A percentile compares a stretch with the other conserved stretches of the same genome.
Evolutionary conservation across 306 rosid genomes (phyloP).

Genomic region (Quercus cerris): DNA sequence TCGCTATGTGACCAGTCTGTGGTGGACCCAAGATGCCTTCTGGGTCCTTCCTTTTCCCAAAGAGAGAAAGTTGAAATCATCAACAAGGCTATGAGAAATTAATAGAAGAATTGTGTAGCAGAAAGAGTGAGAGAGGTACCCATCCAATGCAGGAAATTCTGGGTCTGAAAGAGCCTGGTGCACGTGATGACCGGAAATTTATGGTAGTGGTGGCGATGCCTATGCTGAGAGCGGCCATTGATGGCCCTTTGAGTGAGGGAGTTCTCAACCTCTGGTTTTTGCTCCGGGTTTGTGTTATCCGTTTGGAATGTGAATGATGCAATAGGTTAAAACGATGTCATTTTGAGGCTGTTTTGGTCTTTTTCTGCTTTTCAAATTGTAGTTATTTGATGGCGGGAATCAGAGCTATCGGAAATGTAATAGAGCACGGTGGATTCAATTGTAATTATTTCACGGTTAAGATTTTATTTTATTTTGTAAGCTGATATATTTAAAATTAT

Average conservation of each 20-base stretch:
- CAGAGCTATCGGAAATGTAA: background rate
- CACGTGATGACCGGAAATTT: constrained; percentile 9
- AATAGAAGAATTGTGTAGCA: background rate
- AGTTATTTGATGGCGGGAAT: background rate
- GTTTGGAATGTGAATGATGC: background rate
- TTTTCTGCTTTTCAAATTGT: background rate
- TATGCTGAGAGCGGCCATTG: constrained; percentile 69
- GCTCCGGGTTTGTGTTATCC: constrained; percentile 28
- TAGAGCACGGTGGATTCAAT: too few species aligned
- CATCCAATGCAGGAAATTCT: constrained; percentile 55
- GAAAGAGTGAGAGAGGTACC: constrained; percentile 40
- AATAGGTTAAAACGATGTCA: background rate
- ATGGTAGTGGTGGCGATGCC: constrained; percentile 47
- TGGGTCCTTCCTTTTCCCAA: constrained; percentile 61
- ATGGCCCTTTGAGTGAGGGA: background rate
- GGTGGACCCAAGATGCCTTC: constrained; percentile 75
- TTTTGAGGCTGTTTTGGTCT: background rate
- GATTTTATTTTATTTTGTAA: too few species aligned
- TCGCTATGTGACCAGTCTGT: constrained; percentile 70
- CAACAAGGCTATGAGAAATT: background rate
- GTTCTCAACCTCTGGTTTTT: constrained; percentile 19
- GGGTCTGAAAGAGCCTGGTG: constrained; percentile 14
- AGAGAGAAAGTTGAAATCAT: background rate
- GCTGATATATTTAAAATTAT: too few species aligned
- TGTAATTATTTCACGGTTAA: accelerated